Base-by-base conservation (phyloP, 352 stramenopile species). In the Phytophthora nicotianae region DNA sequence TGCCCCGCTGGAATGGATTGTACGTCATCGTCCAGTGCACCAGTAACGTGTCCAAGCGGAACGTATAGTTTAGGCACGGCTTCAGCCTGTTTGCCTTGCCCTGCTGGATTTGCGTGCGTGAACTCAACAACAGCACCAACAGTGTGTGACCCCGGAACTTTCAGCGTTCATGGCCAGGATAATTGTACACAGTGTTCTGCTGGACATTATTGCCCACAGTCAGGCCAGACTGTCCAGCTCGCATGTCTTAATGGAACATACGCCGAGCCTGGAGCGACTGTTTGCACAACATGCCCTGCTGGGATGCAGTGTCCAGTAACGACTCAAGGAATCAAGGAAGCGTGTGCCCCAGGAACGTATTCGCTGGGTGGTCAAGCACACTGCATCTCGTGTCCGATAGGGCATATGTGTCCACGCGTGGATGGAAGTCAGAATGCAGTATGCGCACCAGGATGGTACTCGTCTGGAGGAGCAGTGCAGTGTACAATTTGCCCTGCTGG, bases 401-500 rank as follows among this genome's bases (percentile, higher is more conserved):
- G 81, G 11, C 72, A 70, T 41, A 84, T 83, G 65, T 91, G 81
- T 50, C 83, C 79, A 9, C 38, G 29, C 2, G 62, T 67, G 3
- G 79, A 88, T 57, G 79, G 79, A 6, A 85, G 70, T 20, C 69
- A 65, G 47, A 89, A 88, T 29, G 56, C 68, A 7, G 61, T 68
- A 9, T 91, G 79, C 32, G 42, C 68, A 10, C 53, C 71, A 9
- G 81, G 81, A 4, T 76, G 66, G 49, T 90, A 72, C 48, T 72
- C 81, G 11, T 17, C 41, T 11, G 78, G 65, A 21, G 58, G 50
- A 17, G 55, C 79, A 19, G 68, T 76, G 11, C 53, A 71, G 38
- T 97, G 91, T 37, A 89, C 79, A 0, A 70, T 50, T 2, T 97
- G 89, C 35, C 81, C 90, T 5, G 74, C 74, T 26, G 80, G 78